These are phyloP conservation scores for Trichoderma sp. DNA, from an alignment of 2,329 filamentous ascomycete genomes.

Conservation along the genomic window DNA sequence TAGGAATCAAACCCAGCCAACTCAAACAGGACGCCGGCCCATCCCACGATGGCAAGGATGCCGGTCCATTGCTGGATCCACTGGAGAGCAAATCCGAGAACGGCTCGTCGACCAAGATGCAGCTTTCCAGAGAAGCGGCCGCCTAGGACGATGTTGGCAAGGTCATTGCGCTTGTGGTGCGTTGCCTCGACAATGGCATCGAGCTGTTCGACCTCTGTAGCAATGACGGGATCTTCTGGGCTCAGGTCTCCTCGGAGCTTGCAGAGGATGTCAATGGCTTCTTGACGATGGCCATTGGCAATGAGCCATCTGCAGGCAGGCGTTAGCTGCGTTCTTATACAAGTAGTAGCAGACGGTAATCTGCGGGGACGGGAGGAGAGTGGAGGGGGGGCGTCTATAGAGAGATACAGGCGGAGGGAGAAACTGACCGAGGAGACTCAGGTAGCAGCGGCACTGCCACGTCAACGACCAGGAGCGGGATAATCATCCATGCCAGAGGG, in stretches of 20 bases:
- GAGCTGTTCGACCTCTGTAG: slow-evolving; percentile 38
- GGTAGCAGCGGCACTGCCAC: slow-evolving; percentile 41
- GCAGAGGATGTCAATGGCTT: slow-evolving; percentile 36
- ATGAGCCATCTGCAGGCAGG: slow-evolving; percentile 34
- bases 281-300: slow-evolving; percentile 31
- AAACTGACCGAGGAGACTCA: slow-evolving; percentile 40
- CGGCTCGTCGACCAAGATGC: slow-evolving; percentile 39
- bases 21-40: slow-evolving; percentile 27
- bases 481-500: slow-evolving; percentile 38
- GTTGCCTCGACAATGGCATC: slow-evolving; percentile 39
- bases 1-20: slow-evolving; percentile 27
- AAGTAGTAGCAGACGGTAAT: not conserved
- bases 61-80: slow-evolving; percentile 45
- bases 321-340: not conserved
- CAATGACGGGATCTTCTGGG: slow-evolving; percentile 32
- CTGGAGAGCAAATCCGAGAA: slow-evolving; percentile 40
- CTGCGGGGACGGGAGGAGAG: not conserved
- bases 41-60: slow-evolving; percentile 41
- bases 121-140: slow-evolving; percentile 35
- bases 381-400: not conserved
- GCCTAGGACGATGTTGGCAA: slow-evolving; percentile 39
- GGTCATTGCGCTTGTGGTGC: slow-evolving; percentile 37
- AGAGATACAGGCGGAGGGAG: not conserved
- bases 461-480: slow-evolving; percentile 41
- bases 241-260: slow-evolving; percentile 31